Evolutionary conservation across 2,329 filamentous ascomycete species (phyloP), one percentile per base, ranked within the genome.

Genomic region (Samsoniella hepiali): DNA sequence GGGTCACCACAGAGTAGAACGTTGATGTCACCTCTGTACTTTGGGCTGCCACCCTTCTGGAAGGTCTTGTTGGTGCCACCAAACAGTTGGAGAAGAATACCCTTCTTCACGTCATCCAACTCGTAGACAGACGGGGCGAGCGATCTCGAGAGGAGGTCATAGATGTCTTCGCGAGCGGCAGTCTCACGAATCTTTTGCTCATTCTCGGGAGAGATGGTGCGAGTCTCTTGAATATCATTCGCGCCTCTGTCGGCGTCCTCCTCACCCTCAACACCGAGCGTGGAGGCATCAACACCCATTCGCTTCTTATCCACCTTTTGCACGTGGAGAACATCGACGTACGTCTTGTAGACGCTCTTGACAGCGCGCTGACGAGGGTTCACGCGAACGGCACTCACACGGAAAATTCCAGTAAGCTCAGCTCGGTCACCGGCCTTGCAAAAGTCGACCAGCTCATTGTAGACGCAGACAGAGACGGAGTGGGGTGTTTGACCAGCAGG

Each of bases 101-200:
- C 95, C 78, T 99, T 99, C 82, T 99, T 99, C 55, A 98, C 93
- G 71, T 99, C 95, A 69, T 99, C 95, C 88, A 96, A 91, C 77
- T 99, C 95, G 78, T 96, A 97, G 71, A 99, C 90, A 65, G 93
- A 97, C 15, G 95, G 95, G 2, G 95, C 95, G 34, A 99, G 81
- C 1, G 94, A 98, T 44, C 94, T 87, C 22, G 95, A 85, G 4
- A 99, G 85, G 31, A 99, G 84, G 29, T 99, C 93, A 75, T 99
- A 99, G 61, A 99, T 88, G 74, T 99, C 95, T 1, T 88, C 82
- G 60, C 95, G 87, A 38, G 85, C 83, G 11, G 91, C 91, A 11
- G 91, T 95, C 64, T 85, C 87, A 71, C 86, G 90, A 73, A 99
- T 99, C 79, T 90, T 94, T 63, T 88, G 88, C 73, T 97, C 92